These are phyloP conservation scores for Trypanosoma melophagium DNA, from an alignment of 208 protist genomes.

Conservation along the genomic window DNA sequence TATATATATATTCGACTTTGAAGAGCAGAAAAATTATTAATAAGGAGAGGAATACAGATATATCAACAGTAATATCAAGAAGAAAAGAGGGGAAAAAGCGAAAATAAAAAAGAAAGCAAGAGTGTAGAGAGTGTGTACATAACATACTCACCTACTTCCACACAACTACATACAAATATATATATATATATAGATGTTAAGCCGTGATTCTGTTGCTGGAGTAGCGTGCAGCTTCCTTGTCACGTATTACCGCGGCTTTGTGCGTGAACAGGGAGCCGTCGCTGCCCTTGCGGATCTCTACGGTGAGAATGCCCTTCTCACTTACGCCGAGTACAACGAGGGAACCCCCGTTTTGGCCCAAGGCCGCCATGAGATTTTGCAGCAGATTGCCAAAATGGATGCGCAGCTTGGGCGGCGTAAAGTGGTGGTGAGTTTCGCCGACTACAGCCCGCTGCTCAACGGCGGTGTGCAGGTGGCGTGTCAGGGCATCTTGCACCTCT, in stretches of 20 bases:
- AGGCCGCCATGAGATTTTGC: constrained; percentile 48
- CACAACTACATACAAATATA: background rate
- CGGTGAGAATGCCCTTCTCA: constrained; percentile 55
- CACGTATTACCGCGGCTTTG: constrained; percentile 81
- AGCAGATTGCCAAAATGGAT: constrained; percentile 60
- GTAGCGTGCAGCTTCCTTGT: constrained; percentile 73
- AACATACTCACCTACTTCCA: background rate
- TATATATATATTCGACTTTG: no score
- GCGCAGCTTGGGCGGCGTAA: constrained; percentile 60
- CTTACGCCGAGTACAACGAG: constrained; percentile 57
- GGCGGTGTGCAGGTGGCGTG: constrained; percentile 66
- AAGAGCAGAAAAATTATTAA: no score
- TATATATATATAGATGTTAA: constrained; percentile 25
- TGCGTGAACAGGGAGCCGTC: constrained; percentile 43
- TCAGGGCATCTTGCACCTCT: constrained; percentile 73
- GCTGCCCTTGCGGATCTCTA: constrained; percentile 62
- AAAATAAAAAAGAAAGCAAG: no score
- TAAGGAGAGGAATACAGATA: no score
- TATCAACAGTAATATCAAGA: no score
- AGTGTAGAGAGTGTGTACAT: no score
- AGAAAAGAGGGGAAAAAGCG: no score
- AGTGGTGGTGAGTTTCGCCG: constrained; percentile 77
- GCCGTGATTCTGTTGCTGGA: constrained; percentile 42
- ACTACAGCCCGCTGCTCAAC: constrained; percentile 65
- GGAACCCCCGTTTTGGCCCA: constrained; percentile 43